Evolutionary conservation across 2,329 filamentous ascomycete species (phyloP), one percentile per base, ranked within the genome.

Genomic region (Verticillium zaregamsianum): DNA sequence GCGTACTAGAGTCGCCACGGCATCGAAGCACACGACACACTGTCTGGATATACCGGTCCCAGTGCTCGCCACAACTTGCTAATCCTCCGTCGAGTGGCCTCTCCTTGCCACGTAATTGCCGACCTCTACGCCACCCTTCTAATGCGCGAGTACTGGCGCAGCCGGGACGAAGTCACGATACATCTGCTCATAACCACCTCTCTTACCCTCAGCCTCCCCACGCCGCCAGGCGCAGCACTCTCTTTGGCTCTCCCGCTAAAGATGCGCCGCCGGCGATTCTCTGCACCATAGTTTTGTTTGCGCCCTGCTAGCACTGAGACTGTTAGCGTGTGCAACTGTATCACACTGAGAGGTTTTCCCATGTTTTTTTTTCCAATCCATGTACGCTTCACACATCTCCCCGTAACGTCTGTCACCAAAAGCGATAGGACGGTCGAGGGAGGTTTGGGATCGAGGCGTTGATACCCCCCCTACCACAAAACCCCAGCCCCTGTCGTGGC

Each of bases 1-100:
- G 91, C 91, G 66, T 92, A 90, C 81, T 91, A 89, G 78, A 68
- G 23, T 55, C 54, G 25, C 31, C 54, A 32, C 54, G 54, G 32
- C 25, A 55, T 9, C 49, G 58, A 62, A 20, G 57, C 63, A 23
- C 59, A 62, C 57, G 58, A 64, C 60, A 58, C 62, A 59, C 60
- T 64, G 59, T 64, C 63, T 65, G 63, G 63, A 64, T 63, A 63
- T 58, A 63, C 58, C 62, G 56, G 58, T 64, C 64, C 63, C 63
- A 65, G 63, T 65, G 62, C 63, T 57, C 63, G 63, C 63, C 55
- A 64, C 63, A 62, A 58, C 60, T 62, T 65, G 60, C 60, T 65
- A 64, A 65, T 64, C 62, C 62, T 59, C n/a, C 8, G n/a, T 23
- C 61, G 63, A 63, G 52, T 65, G 59, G 64, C 63, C 59, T 60